Evolutionary conservation across 2,329 filamentous ascomycete species (phyloP), one percentile per base, ranked within the genome.

Genomic region (Neospermospora avenae): DNA sequence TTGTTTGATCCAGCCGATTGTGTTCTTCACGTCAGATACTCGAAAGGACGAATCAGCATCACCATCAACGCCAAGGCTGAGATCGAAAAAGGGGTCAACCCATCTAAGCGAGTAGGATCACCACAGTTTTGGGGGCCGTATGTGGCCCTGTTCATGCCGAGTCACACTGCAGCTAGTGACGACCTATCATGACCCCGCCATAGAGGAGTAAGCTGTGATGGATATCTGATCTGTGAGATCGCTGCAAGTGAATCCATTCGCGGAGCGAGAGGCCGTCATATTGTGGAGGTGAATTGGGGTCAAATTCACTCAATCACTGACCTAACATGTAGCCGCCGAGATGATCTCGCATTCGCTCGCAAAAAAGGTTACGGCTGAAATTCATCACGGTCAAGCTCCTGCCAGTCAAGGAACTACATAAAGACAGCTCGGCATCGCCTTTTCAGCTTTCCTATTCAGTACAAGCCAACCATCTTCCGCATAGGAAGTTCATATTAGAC

Each of bases 31-130:
- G 22, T 46, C 13, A 13, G 4, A 16, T 4, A 34, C 6, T 3
- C 57, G 16, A 48, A 3, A 25, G 11, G 16, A 22, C 57, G 41
- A 59, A 59, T 59, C 57, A 54, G 6, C 31, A 6, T 4, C 25
- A 13, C 41, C 16, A 39, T 53, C 57, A 54, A 46, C 57, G 57
- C 57, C 57, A 59, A 59, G 57, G 31, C 41, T 25, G 42, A 20
- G 42, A 44, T 22, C 49, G 35, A 59, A 48, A 55, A 41, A n/a
- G 24, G 41, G 49, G 49, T 48, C 13, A 6, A 41, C n/a, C 16
- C 28, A 57, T n/a, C 45, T 49, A 59, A 55, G 57, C 48, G 48
- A 37, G 48, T 14, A 37, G 48, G 57, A 59, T 59, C 56, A 45
- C 14, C 56, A 24, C n/a, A n/a, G 44, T 28, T 51, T 58, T 49